phyloP scores from a whole-genome alignment of 768 basidiomycete species.

The Russula abietina region DNA sequence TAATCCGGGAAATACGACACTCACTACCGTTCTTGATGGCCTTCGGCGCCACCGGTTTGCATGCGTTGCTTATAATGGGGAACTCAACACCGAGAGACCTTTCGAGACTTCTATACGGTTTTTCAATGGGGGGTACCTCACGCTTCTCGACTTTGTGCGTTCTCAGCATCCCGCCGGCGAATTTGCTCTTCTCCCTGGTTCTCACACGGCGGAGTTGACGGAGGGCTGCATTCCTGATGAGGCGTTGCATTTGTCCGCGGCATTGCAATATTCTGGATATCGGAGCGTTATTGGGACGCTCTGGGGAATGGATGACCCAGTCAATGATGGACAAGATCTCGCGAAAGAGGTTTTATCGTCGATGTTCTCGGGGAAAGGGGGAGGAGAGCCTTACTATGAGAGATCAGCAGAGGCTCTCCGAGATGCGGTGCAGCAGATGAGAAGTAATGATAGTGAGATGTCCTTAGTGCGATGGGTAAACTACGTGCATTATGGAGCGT shows the following conservation, averaged over 20 bases:
- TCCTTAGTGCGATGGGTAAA: conserved; percentile 8
- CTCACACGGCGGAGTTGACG: conserved; percentile 5
- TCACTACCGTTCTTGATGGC: background rate
- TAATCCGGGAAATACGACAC: background rate
- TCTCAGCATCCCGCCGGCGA: conserved; percentile 11
- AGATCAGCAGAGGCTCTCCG: background rate
- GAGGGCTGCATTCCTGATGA: conserved; percentile 8
- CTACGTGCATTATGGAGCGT: conserved; percentile 15
- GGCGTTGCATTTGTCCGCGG: conserved; percentile 17
- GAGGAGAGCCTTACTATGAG: background rate
- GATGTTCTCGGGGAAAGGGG: background rate
- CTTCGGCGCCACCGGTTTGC: background rate
- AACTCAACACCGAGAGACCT: background rate
- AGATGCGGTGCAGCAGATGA: background rate
- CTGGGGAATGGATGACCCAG: background rate
- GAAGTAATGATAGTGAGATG: background rate
- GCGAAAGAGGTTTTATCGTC: background rate
- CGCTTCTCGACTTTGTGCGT: conserved; percentile 1
- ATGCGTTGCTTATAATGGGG: background rate
- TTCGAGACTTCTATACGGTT: conserved; percentile 2
- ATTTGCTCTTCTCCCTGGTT: conserved; percentile 13
- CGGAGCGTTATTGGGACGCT: background rate
- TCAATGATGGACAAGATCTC: background rate
- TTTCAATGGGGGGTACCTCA: background rate
- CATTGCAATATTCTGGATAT: background rate